Evolutionary conservation across 495 filamentous ascomycete species (phyloP).

Genomic region (Friedmanniomyces endolithicus): DNA sequence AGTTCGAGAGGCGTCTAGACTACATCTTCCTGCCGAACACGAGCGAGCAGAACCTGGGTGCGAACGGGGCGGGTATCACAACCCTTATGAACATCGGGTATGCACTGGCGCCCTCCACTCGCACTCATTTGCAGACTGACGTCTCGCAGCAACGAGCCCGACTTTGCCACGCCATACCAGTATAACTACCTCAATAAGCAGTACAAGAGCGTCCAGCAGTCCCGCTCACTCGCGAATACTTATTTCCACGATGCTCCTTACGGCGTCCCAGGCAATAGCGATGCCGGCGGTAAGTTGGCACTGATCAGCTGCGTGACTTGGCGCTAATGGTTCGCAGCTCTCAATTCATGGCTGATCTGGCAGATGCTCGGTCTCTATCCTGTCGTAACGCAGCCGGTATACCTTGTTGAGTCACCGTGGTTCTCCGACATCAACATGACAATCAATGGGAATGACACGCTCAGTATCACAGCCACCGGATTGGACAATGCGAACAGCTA

Average conservation of each 20-base stretch:
- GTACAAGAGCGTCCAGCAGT: conserved; percentile 24
- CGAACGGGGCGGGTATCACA: conserved; percentile 25
- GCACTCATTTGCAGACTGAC: neutral
- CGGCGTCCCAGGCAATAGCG: conserved; percentile 29
- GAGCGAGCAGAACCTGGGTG: conserved; percentile 23
- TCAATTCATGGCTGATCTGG: conserved; percentile 29
- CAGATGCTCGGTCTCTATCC: conserved; percentile 31
- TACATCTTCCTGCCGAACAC: conserved; percentile 27
- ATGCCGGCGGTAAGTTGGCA: conserved; percentile 31
- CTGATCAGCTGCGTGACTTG: neutral
- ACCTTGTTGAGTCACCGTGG: conserved; percentile 27
- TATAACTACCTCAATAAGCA: conserved; percentile 31
- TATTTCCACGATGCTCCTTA: conserved; percentile 24
- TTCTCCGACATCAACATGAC: conserved; percentile 29
- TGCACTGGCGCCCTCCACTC: neutral
- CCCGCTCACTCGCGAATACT: conserved; percentile 22
- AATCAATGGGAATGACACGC: conserved; percentile 21
- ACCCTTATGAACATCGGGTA: conserved; percentile 29
- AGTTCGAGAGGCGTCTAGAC: conserved; percentile 27
- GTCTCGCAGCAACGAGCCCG: conserved; percentile 25
- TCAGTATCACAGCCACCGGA: conserved; percentile 25
- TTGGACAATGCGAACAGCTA: conserved; percentile 24
- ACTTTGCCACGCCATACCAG: conserved; percentile 28
- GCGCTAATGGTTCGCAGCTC: conserved; percentile 16
- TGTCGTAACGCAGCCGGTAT: conserved; percentile 27